Evolutionary conservation across 2,329 filamentous ascomycete genomes (phyloP).

Genomic region (Colletotrichum echinochloae): DNA sequence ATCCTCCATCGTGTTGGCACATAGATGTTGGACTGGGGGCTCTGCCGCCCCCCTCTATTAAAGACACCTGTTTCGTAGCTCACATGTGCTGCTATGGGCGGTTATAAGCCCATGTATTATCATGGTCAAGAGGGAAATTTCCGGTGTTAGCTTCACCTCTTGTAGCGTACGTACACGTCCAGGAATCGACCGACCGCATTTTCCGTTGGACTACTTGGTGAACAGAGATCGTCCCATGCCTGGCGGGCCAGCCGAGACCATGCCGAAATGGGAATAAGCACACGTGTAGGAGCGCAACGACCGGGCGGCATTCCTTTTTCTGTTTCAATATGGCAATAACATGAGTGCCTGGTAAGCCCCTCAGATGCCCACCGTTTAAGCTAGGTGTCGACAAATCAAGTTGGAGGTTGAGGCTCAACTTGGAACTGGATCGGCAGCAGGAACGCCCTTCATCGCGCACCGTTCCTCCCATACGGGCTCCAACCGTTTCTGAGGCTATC

Average conservation of each 20-base stretch:
- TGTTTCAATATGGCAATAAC: not conserved
- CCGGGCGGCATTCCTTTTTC: not conserved
- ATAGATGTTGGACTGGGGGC: not conserved
- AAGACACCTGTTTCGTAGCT: not conserved
- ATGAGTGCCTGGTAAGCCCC: not conserved
- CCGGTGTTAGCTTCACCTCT: not conserved
- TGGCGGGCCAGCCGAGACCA: not conserved
- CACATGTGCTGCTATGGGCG: not conserved
- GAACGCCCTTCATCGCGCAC: slow-evolving; percentile 24
- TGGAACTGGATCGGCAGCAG: not conserved
- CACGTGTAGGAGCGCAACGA: not conserved
- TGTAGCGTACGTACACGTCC: not conserved
- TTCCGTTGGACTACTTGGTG: not conserved
- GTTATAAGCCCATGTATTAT: not conserved
- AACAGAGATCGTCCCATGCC: not conserved
- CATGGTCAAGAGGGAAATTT: not conserved
- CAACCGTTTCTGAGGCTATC: slow-evolving; percentile 13
- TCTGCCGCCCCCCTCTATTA: not conserved
- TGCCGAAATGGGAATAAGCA: not conserved
- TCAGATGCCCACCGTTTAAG: not conserved
- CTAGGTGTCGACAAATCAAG: too few species aligned
- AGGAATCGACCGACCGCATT: not conserved
- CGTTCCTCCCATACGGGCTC: slow-evolving; percentile 10
- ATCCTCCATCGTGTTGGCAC: not conserved
- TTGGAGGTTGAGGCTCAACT: not conserved